Base-by-base conservation (phyloP, 2,329 filamentous ascomycete genomes). In the Fragosphaeria purpurea region DNA sequence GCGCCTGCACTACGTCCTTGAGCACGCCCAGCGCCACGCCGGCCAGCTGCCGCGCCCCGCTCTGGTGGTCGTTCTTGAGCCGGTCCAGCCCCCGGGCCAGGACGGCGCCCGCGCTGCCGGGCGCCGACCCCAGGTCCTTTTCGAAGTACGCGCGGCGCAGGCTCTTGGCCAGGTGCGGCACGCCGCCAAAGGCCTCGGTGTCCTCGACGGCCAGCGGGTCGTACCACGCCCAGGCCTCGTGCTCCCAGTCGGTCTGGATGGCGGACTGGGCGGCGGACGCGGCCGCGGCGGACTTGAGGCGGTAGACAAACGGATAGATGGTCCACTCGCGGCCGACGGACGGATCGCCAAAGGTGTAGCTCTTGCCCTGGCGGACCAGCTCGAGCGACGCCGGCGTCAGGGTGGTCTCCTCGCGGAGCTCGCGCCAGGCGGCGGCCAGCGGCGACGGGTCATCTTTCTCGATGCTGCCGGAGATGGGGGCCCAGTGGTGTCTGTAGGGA, bases 381-480 rank as follows among this genome's bases (percentile, higher is more conserved):
- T 67, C 66, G 6, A 83, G 59, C 0, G 70, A 69, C 0, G 64
- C 58, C 0, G 66, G 55, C 0, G 70, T 73, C 10, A 85, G 69
- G 1, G 67, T 69, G 0, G 82, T 85, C 61, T 85, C 82, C 60
- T 85, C 81, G 5, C 62, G 58, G 30, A 86, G 67, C 62, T 85
- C 81, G 11, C 82, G 73, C 70, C 76, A 76, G 32, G 82, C 82
- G 0, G 82, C 75, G 4, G 70, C 65, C 6, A 80, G 61, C 0
- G 81, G 75, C 30, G 63, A 71, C 4, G 65, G 52, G 56, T 85
- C 82, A 0, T 63, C 60, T 6, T 65, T 48, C 4, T 83, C 76
- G 47, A 86, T 75, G 50, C 70, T 75, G 39, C 82, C 82, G 0
- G 80, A 80, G 13, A 85, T 75, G 1, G 81, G 77, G 0, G 79